phyloP scores from a whole-genome alignment of 192 early-diverging fungal genomes.

The Jimgerdemannia lactiflua region DNA sequence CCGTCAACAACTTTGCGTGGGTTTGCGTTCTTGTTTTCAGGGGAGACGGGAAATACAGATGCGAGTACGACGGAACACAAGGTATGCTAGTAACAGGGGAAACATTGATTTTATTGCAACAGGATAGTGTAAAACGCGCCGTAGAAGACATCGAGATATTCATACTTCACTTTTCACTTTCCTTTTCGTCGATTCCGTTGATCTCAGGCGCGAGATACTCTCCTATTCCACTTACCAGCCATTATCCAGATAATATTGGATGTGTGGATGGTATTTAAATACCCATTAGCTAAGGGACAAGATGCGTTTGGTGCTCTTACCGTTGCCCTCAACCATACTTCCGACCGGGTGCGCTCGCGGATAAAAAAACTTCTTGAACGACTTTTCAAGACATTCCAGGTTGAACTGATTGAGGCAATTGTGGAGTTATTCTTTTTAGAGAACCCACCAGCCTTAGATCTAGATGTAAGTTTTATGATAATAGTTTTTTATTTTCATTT shows the following conservation, averaged over 20 bases:
- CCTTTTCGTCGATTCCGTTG: not conserved
- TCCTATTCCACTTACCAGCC: constrained; percentile 40
- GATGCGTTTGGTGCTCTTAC: not conserved
- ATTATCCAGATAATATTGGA: constrained; percentile 48
- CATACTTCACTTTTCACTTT: not conserved
- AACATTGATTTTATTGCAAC: not conserved
- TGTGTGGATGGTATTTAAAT: constrained; percentile 43
- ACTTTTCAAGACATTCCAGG: constrained; percentile 47
- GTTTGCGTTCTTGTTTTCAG: constrained; percentile 1
- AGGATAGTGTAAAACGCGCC: not conserved
- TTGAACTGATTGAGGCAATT: constrained; percentile 59
- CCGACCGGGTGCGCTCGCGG: constrained; percentile 11
- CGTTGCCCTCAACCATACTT: not conserved
- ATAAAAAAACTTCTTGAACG: constrained; percentile 51
- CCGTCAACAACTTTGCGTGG: constrained; percentile 1
- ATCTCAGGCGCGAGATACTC: constrained; percentile 42
- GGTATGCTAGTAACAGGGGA: not conserved
- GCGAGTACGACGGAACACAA: constrained; percentile 14
- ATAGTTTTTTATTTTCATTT: no score
- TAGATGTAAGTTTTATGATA: constrained; percentile 23
- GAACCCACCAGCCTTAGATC: constrained; percentile 44
- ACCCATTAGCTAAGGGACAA: not conserved
- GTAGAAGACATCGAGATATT: no score
- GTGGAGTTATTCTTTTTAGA: constrained; percentile 66
- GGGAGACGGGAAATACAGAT: constrained; percentile 15